Evolutionary conservation across 2,329 filamentous ascomycete species (phyloP).

Genomic region (Diaporthe eres): DNA sequence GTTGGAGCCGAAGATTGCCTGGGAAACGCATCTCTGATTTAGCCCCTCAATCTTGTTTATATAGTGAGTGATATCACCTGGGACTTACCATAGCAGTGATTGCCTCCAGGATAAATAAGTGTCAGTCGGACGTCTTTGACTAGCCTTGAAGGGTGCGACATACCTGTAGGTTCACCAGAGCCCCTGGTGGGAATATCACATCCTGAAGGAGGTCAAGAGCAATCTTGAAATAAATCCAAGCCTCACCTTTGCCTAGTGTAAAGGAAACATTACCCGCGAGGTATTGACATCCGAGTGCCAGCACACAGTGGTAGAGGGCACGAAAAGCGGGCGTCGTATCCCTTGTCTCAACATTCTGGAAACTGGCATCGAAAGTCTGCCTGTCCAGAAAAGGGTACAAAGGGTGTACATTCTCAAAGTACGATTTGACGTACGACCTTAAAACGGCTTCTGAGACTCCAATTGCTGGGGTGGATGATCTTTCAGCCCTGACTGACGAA

Average conservation of each 20-base stretch:
- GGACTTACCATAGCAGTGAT: constrained; percentile 5
- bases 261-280: neutral
- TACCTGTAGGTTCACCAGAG: neutral
- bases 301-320: constrained; percentile 7
- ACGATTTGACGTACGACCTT: neutral
- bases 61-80: no score
- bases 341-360: neutral
- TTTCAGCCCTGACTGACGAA: neutral
- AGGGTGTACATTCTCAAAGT: constrained; percentile 13
- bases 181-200: neutral
- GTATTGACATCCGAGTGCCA: constrained; percentile 2
- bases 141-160: neutral
- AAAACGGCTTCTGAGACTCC: neutral
- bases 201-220: neutral
- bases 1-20: constrained; percentile 12
- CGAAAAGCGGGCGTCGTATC: neutral
- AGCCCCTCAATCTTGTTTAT: neutral
- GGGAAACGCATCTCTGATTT: fast-evolving
- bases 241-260: neutral
- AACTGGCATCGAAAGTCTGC: neutral
- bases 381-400: constrained; percentile 4
- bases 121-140: neutral
- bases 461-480: neutral
- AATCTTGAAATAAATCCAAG: constrained; percentile 7
- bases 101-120: neutral